Percentiles rank a stretch among this genome's conserved stretches.
Evolutionary conservation across 768 basidiomycete species (phyloP).

Genomic region (Wakefieldia striispora): DNA sequence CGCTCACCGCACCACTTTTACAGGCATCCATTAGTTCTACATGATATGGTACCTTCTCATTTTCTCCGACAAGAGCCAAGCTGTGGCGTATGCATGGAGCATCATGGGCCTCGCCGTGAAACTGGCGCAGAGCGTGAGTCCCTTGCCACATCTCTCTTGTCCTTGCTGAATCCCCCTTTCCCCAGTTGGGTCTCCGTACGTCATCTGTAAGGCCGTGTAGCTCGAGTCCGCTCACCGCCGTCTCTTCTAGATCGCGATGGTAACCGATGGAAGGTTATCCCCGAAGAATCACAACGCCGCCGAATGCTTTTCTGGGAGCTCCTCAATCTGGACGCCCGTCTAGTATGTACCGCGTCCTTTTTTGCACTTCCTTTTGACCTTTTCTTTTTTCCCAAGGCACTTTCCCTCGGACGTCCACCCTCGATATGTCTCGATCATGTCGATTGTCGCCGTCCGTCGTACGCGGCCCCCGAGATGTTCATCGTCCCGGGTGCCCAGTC

Average conservation of each 20-base stretch:
- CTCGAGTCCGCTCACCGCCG: slow-evolving; percentile 23
- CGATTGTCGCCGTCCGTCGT: slow-evolving; percentile 50
- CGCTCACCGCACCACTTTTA: slow-evolving; percentile 30
- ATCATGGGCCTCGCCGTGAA: slow-evolving; percentile 74
- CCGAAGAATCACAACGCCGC: slow-evolving; percentile 70
- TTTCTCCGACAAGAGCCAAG: slow-evolving; percentile 72
- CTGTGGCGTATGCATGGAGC: slow-evolving; percentile 72
- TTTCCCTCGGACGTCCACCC: slow-evolving; percentile 70
- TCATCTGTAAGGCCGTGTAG: slow-evolving; percentile 13
- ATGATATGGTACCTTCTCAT: slow-evolving; percentile 76
- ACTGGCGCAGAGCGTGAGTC: slow-evolving; percentile 66
- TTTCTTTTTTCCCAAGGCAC: slow-evolving; percentile 40
- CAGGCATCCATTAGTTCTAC: slow-evolving; percentile 49
- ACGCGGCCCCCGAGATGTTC: slow-evolving; percentile 28
- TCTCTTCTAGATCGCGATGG: slow-evolving; percentile 60
- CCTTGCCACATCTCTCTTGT: neutral
- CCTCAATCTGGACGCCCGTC: slow-evolving; percentile 62
- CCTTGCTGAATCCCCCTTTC: slow-evolving; percentile 3
- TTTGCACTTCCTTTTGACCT: slow-evolving; percentile 12
- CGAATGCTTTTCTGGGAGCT: slow-evolving; percentile 74
- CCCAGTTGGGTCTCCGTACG: slow-evolving; percentile 67
- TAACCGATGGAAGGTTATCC: slow-evolving; percentile 60
- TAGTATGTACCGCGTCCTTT: slow-evolving; percentile 45
- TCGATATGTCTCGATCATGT: slow-evolving; percentile 65
- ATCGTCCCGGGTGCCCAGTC: slow-evolving; percentile 28